Percentiles rank a stretch among this genome's conserved stretches.
These are phyloP conservation scores for Malassezia obtusa DNA, from an alignment of 1,284 basidiomycete species.

Conservation along the genomic window DNA sequence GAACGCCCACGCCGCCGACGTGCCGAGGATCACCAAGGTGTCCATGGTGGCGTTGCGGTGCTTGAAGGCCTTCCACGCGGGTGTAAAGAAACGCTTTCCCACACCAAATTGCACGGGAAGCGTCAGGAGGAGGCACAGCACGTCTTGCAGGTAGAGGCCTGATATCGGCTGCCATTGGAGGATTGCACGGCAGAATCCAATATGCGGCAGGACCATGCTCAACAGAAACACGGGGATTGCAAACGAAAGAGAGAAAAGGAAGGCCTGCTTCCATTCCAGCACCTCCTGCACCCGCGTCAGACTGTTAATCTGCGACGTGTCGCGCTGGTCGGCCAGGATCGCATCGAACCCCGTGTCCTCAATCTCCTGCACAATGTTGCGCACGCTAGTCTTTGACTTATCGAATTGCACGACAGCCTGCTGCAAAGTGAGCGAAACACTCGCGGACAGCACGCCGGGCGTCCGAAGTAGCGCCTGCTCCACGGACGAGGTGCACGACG, in stretches of 20 bases:
- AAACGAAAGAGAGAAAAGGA: slow-evolving; percentile 66
- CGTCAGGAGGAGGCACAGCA: slow-evolving; percentile 71
- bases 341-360: slow-evolving; percentile 85
- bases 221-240: slow-evolving; percentile 87
- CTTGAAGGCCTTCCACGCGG: slow-evolving; percentile 78
- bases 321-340: slow-evolving; percentile 66
- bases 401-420: slow-evolving; percentile 34
- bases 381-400: slow-evolving; percentile 21
- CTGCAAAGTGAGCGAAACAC: slow-evolving; percentile 36
- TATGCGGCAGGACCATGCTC: slow-evolving; percentile 69
- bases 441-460: slow-evolving; percentile 27
- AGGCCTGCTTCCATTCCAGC: slow-evolving; percentile 73
- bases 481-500: slow-evolving; percentile 67
- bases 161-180: slow-evolving; percentile 37
- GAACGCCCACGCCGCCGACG: slow-evolving; percentile 84
- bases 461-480: slow-evolving; percentile 65
- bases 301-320: slow-evolving; percentile 78
- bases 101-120: slow-evolving; percentile 90
- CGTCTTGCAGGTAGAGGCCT: slow-evolving; percentile 66
- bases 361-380: slow-evolving; percentile 35
- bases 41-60: slow-evolving; percentile 81
- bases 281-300: slow-evolving; percentile 86
- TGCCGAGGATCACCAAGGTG: slow-evolving; percentile 89
- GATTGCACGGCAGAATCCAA: slow-evolving; percentile 47
- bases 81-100: slow-evolving; percentile 74